Conservation (phyloP, 2,329 filamentous ascomycete genomes). For the Sphaerostilbella broomeana region DNA sequence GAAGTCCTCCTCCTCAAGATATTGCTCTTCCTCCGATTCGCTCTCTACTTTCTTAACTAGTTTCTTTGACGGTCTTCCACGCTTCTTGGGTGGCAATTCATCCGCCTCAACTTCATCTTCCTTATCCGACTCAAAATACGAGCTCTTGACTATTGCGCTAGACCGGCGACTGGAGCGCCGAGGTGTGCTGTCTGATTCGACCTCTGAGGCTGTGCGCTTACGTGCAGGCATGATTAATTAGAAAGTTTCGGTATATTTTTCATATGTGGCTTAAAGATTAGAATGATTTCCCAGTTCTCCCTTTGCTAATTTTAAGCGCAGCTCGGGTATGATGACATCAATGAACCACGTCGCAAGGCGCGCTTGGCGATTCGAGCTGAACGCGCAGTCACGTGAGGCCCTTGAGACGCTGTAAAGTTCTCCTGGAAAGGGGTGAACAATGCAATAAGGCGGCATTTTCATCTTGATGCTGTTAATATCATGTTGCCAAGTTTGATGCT, state of each 20-base stretch:
- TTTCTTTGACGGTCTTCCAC: slow-evolving; percentile 21
- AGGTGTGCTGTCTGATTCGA: slow-evolving; percentile 26
- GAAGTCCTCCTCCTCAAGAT: no score
- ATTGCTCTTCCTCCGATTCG: slow-evolving; percentile 18
- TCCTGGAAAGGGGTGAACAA: no score
- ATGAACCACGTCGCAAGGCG: slow-evolving; percentile 18
- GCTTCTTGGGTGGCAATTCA: slow-evolving; percentile 14
- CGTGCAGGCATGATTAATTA: slow-evolving; percentile 30
- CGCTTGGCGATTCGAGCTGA: slow-evolving; percentile 11
- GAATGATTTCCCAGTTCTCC: no score
- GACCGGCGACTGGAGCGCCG: slow-evolving; percentile 44
- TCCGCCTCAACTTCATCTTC: slow-evolving; percentile 19
- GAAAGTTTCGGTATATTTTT: no score
- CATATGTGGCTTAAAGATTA: no score
- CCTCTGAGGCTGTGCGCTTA: slow-evolving; percentile 31
- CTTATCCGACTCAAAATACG: slow-evolving; percentile 41
- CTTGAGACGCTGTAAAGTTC: no score
- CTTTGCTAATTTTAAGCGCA: neutral
- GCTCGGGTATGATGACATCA: slow-evolving; percentile 19
- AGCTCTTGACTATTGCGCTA: slow-evolving; percentile 41
- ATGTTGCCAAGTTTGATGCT: no score
- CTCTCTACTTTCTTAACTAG: slow-evolving; percentile 16
- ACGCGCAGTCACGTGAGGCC: slow-evolving; percentile 24
- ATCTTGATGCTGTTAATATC: no score
- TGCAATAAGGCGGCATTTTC: no score